phyloP scores from a whole-genome alignment of 1,284 basidiomycete species.

The Moesziomyces parantarcticus region DNA sequence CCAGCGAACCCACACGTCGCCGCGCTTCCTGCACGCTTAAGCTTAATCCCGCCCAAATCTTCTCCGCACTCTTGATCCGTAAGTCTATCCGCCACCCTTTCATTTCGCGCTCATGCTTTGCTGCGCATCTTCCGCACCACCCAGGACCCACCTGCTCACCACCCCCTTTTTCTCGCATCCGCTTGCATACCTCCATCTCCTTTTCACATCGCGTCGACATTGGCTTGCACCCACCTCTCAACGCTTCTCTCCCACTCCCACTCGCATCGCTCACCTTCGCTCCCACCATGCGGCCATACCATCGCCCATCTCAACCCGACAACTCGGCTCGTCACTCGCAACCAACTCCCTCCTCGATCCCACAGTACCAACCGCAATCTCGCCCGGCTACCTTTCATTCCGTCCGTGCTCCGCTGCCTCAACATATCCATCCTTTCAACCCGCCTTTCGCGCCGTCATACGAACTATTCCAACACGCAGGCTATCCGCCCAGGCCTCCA shows the following conservation, averaged over 20 bases:
- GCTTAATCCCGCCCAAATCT: not conserved
- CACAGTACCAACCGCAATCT: conserved; percentile 2
- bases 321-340: conserved; percentile 18
- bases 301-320: conserved; percentile 1
- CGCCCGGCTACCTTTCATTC: not conserved
- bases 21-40: not conserved
- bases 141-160: not conserved
- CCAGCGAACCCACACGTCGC: not conserved
- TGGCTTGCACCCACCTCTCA: not conserved
- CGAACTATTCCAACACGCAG: not conserved
- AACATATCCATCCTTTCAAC: conserved; percentile 12
- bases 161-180: not conserved
- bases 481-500: conserved; percentile 3
- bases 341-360: conserved; percentile 11
- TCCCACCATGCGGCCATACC: not conserved
- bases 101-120: not conserved
- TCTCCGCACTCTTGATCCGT: not conserved
- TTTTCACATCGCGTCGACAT: not conserved
- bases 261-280: not conserved
- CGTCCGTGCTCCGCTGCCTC: not conserved
- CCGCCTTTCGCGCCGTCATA: conserved; percentile 7
- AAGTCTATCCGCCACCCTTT: not conserved
- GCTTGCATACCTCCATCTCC: not conserved
- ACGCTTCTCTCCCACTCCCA: not conserved
- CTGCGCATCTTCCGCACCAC: too few relatives aligned